Conservation (phyloP, 2,329 filamentous ascomycete species). For the Plenodomus biglobosus region DNA sequence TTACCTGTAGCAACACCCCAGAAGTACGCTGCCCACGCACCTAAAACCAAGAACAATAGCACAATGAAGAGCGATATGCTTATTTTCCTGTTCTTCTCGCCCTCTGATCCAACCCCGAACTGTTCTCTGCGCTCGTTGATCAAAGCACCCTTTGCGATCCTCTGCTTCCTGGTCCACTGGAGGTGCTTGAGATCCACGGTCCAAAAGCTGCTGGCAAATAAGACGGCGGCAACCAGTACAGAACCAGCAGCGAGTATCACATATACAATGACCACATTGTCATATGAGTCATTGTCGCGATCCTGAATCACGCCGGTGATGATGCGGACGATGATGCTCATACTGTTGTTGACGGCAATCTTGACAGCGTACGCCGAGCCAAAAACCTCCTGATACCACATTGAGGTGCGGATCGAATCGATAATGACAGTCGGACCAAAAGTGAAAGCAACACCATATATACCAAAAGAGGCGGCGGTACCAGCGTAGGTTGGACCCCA, state of each 20-base stretch:
- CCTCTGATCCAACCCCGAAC: constrained; percentile 40
- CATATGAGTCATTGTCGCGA: constrained; percentile 58
- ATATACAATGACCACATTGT: constrained; percentile 59
- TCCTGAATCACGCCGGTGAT: constrained; percentile 62
- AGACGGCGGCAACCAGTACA: constrained; percentile 47
- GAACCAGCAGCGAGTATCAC: constrained; percentile 56
- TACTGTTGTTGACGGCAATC: constrained; percentile 64
- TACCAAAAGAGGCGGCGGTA: constrained; percentile 61
- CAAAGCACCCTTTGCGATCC: constrained; percentile 50
- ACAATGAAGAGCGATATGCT: constrained; percentile 50
- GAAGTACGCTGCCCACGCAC: constrained; percentile 60
- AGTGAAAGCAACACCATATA: constrained; percentile 59
- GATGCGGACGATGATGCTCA: constrained; percentile 63
- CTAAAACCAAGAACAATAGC: constrained; percentile 53
- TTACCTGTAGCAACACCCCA: constrained; percentile 62
- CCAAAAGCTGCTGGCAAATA: constrained; percentile 47
- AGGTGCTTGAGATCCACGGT: constrained; percentile 52
- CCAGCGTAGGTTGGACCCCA: constrained; percentile 55
- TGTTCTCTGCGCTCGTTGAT: constrained; percentile 49
- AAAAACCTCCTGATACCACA: constrained; percentile 63
- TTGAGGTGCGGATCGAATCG: constrained; percentile 60
- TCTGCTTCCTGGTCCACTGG: constrained; percentile 61
- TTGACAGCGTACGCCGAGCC: constrained; percentile 63
- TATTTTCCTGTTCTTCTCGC: constrained; percentile 42
- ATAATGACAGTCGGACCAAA: constrained; percentile 63